Conservation (phyloP, 2,329 filamentous ascomycete genomes). For the Ophiostoma piceae region DNA sequence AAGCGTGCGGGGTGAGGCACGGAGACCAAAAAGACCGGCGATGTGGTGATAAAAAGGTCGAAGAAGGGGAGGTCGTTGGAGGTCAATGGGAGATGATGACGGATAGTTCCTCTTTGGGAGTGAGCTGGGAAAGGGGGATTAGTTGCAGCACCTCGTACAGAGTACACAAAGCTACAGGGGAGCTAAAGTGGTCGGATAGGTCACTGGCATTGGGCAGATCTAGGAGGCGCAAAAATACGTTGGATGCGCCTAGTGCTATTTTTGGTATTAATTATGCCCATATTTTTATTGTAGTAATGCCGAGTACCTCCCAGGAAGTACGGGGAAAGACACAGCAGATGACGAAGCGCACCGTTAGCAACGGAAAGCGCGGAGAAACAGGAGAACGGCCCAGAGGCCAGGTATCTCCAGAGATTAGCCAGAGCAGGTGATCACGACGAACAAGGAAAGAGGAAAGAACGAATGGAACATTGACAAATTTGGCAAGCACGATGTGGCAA, state of each 20-base stretch:
- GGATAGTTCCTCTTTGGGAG: neutral
- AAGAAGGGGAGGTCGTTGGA: neutral
- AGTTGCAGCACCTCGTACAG: neutral
- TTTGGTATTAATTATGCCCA: constrained; percentile 6
- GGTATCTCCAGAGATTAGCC: neutral
- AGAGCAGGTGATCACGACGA: neutral
- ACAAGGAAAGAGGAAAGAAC: neutral
- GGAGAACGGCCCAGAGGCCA: neutral
- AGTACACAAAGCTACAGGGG: neutral
- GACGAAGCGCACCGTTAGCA: neutral
- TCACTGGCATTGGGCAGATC: neutral
- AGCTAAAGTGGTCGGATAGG: neutral
- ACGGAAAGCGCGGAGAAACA: constrained; percentile 1
- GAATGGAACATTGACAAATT: neutral
- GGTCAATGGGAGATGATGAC: neutral
- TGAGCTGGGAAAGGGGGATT: constrained; percentile 11
- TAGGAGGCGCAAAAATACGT: constrained; percentile 1
- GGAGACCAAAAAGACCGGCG: constrained; percentile 1
- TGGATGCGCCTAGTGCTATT: neutral
- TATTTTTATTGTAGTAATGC: neutral
- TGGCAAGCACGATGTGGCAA: neutral
- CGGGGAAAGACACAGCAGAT: neutral
- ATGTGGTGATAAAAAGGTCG: neutral
- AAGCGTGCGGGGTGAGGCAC: neutral
- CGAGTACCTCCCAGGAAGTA: neutral